Base-by-base conservation (phyloP, 2,329 filamentous ascomycete genomes). In the Ophiostoma populinum region DNA sequence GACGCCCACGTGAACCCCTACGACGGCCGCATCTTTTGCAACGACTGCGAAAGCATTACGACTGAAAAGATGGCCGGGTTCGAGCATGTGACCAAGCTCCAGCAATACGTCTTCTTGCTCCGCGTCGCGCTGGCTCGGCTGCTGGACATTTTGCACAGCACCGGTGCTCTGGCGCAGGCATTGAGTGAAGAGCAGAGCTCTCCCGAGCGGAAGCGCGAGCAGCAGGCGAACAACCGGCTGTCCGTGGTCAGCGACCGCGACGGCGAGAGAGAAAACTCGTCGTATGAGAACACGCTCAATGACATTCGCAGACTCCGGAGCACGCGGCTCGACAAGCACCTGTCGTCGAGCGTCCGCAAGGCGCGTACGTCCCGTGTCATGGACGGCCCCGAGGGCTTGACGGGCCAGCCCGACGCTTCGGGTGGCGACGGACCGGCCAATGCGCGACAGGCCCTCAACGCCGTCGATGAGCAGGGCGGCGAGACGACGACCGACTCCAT, bases 261-360 rank as follows among this genome's bases (percentile, higher is more conserved):
- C 65, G 67, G 47, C 82, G 78, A 2, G 78, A 77, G 51, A 70
- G 70, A 24, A 45, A 43, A 29, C 77, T 82, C 80, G 34, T 83
- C 80, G 19, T 90, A 95, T 51, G 87, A 95, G 59, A 92, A 86
- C 57, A 93, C 87, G 31, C 75, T 98, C 46, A 92, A 90, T 45
- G 90, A 98, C 56, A 90, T 98, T 51, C 77, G 85, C 48, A 72
- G 90, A 42, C 59, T 98, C 40, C 75, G 87, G 44, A 95, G 90
- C 42, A 95, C 87, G 16, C 76, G 90, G 20, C 77, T 95, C 51
- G 87, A 98, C 50, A 87, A 92, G 50, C 83, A 92, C 48, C 61
- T 98, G 28, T 95, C 87, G 24, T 92, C 83, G 16, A 94, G 85
- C 34, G 85, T 87, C 53, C 80, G 81, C 51, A 90, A 86, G 48